Conservation (phyloP, 2,329 filamentous ascomycete species). For the Rhinocladiella similis region DNA sequence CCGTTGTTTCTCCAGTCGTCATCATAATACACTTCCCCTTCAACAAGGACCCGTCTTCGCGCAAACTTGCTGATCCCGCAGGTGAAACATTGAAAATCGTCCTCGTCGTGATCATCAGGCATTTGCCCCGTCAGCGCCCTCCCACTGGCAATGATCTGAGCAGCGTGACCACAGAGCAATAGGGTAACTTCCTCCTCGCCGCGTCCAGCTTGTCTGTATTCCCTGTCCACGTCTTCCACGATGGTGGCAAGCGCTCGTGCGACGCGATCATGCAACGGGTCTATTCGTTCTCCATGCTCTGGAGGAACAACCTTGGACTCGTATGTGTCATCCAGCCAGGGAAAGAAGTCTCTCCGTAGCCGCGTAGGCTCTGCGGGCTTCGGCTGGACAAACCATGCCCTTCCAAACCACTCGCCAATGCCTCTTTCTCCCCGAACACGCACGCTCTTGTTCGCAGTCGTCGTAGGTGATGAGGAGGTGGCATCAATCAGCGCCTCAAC, state of each 20-base stretch:
- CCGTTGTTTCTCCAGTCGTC: conserved; percentile 30
- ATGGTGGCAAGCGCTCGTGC: conserved; percentile 55
- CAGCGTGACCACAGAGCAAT: conserved; percentile 85
- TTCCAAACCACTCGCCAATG: conserved; percentile 84
- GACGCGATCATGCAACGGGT: conserved; percentile 76
- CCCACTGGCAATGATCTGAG: conserved; percentile 82
- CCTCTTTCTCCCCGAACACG: conserved; percentile 38
- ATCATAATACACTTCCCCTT: conserved; percentile 33
- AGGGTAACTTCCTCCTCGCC: conserved; percentile 66
- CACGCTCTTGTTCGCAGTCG: conserved; percentile 14
- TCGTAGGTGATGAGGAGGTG: background rate
- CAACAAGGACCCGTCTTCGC: conserved; percentile 41
- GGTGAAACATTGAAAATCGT: conserved; percentile 85
- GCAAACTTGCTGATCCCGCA: conserved; percentile 74
- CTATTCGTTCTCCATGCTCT: conserved; percentile 74
- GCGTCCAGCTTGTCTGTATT: conserved; percentile 37
- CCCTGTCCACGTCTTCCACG: conserved; percentile 39
- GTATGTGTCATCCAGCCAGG: conserved; percentile 43
- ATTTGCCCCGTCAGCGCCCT: conserved; percentile 76
- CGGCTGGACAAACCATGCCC: conserved; percentile 82
- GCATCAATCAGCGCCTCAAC: conserved; percentile 43
- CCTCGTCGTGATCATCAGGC: conserved; percentile 68
- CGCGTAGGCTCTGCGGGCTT: conserved; percentile 65
- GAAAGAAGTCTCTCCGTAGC: conserved; percentile 68
- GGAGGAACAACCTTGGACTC: conserved; percentile 70